Base-by-base conservation (phyloP, 331 rosid genomes). In the Prunus yedoensis region DNA sequence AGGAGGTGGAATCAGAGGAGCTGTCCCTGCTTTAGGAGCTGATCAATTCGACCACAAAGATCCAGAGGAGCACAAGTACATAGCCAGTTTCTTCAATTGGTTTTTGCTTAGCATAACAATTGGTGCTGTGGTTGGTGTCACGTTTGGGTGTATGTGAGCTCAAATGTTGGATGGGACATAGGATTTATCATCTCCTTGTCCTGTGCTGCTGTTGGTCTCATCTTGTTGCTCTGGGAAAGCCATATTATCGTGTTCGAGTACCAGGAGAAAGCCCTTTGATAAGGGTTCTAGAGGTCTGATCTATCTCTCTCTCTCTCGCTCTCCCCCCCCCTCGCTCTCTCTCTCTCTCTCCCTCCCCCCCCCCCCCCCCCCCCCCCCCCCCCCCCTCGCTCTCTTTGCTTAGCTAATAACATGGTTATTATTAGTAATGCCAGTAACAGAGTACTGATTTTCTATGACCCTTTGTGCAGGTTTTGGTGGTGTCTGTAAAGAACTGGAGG, bases 51-150 rank as follows among this genome's bases (percentile, higher is more conserved):
- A 89, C 28, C 47, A 81, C 10, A 77, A 75, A 56, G 79, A 71
- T 17, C 89, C 83, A 6, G 64, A 80, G 41, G 91, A 86, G 66
- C 79, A 75, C 4, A 57, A 35, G 16, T 81, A 47, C 50, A 56
- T 86, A 47, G 90, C 85, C 32, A 81, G 81, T 63, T 86, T 82
- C 84, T 87, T 89, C 86, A 84, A 89, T 56, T 89, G 91, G 91
- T 67, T 86, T 53, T 59, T 87, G 78, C 87, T 86, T 52, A 82
- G 89, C 18, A 54, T 79, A 35, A 83, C 85, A 12, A 30, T 77
- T 12, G 91, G 93, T 1, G 88, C 91, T 14, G 66, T 75, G 74
- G 13, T 81, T 21, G 89, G 93, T 27, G 93, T 87, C 64, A 81
- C 80, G 41, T 81, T 83, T 78, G 86, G 17, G 89, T 89, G 41